These are phyloP conservation scores for Rhexocercosporidium sp. DNA, from an alignment of 2,329 filamentous ascomycete species.

Conservation along the genomic window DNA sequence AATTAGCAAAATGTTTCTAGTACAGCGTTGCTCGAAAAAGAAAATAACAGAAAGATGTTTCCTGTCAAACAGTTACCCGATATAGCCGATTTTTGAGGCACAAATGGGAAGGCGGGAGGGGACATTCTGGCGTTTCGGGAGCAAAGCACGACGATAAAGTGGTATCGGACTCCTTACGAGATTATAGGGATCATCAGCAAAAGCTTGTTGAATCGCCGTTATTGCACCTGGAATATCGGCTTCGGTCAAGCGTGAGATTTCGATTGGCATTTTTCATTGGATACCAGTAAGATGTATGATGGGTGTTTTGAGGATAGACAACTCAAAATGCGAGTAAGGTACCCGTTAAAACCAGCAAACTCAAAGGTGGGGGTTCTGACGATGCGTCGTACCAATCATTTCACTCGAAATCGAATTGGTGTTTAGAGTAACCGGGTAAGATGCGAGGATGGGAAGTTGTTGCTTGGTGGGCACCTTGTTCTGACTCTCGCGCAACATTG, in stretches of 20 bases:
- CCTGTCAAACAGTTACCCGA: background rate
- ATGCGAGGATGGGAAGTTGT: background rate
- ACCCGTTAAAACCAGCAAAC: background rate
- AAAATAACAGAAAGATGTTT: background rate
- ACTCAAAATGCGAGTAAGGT: background rate
- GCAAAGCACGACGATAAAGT: background rate
- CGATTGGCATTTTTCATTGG: conserved; percentile 52
- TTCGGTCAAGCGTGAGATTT: conserved; percentile 60
- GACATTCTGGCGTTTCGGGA: background rate
- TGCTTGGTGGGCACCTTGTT: background rate
- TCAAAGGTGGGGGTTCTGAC: conserved; percentile 1
- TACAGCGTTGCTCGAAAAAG: background rate
- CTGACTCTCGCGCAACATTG: background rate
- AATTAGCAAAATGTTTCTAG: background rate
- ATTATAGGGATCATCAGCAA: conserved; percentile 70
- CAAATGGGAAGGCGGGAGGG: background rate
- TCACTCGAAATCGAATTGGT: background rate
- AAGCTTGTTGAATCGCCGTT: conserved; percentile 68
- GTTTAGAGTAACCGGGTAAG: background rate
- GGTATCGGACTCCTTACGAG: background rate
- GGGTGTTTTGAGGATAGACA: background rate
- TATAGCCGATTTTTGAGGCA: background rate
- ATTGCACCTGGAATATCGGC: conserved; percentile 68
- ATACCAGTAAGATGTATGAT: background rate
- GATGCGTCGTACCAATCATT: background rate